phyloP scores from a whole-genome alignment of 1,284 basidiomycete species.

The Pseudozyma pruni region DNA sequence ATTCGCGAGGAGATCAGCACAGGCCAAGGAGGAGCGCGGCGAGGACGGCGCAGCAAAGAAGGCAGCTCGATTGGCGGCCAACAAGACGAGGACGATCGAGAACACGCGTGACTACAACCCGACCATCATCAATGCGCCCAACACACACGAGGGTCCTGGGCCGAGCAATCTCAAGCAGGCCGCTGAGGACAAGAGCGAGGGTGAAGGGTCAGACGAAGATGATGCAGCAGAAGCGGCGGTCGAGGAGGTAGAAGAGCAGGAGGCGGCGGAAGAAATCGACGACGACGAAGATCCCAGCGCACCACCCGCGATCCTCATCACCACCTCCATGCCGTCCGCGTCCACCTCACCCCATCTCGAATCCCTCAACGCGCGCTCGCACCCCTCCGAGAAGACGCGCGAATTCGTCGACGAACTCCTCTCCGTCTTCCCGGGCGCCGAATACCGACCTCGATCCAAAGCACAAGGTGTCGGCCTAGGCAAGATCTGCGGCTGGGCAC shows the following conservation, averaged over 20 bases:
- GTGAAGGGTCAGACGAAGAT: conserved; percentile 13
- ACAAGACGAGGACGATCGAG: conserved; percentile 90
- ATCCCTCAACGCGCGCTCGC: conserved; percentile 74
- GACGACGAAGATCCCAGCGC: conserved; percentile 56
- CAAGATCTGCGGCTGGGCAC: conserved; percentile 91
- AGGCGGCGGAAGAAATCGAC: conserved; percentile 55
- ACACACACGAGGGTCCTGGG: conserved; percentile 69
- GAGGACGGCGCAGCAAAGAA: conserved; percentile 78
- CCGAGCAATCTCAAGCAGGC: conserved; percentile 55
- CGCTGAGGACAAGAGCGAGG: conserved; percentile 2
- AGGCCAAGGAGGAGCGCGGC: conserved; percentile 70
- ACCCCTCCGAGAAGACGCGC: conserved; percentile 69
- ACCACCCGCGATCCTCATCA: conserved; percentile 62
- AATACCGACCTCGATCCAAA: conserved; percentile 88
- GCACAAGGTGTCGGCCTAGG: conserved; percentile 94
- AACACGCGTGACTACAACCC: conserved; percentile 91
- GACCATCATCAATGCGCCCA: conserved; percentile 72
- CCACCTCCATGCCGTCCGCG: conserved; percentile 64
- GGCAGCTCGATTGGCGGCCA: conserved; percentile 77
- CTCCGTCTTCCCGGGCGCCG: conserved; percentile 91
- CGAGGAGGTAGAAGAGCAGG: conserved; percentile 57
- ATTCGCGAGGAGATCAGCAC: conserved; percentile 80
- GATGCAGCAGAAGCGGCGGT: conserved; percentile 41
- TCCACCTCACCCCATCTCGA: conserved; percentile 56
- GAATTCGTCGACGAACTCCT: conserved; percentile 81